phyloP scores from a whole-genome alignment of 1,284 basidiomycete species.

The Coniophora puteana region DNA sequence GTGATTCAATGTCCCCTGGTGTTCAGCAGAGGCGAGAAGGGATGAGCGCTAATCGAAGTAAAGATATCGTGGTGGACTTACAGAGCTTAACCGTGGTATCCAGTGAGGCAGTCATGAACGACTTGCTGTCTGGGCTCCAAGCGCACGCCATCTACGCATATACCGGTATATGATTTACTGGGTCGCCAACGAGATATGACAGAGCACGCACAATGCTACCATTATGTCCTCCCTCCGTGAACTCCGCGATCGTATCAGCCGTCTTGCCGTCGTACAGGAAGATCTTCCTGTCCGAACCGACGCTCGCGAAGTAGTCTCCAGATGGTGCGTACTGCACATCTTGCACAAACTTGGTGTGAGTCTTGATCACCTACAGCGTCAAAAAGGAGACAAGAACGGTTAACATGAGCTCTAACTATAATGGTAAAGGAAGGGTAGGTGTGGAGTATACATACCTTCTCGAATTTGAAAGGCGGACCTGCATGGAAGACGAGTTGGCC shows the following conservation, averaged over 20 bases:
- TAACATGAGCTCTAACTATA: neutral
- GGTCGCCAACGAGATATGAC: neutral
- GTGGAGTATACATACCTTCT: slow-evolving; percentile 52
- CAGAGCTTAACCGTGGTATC: slow-evolving; percentile 90
- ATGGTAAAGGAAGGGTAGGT: neutral
- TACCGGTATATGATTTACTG: neutral
- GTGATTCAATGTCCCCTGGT: slow-evolving; percentile 76
- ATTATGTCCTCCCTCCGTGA: slow-evolving; percentile 64
- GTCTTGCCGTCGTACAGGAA: slow-evolving; percentile 92
- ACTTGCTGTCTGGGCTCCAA: slow-evolving; percentile 76
- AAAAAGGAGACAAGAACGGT: neutral
- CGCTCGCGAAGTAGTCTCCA: slow-evolving; percentile 84
- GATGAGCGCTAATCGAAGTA: no score
- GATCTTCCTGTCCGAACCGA: slow-evolving; percentile 87
- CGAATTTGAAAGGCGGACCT: slow-evolving; percentile 88
- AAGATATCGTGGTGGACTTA: slow-evolving; percentile 32
- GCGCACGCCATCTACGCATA: slow-evolving; percentile 66
- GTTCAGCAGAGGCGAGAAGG: neutral
- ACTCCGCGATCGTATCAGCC: slow-evolving; percentile 74
- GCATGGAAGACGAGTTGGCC: slow-evolving; percentile 73
- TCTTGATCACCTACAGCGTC: slow-evolving; percentile 67
- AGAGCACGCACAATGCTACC: slow-evolving; percentile 66
- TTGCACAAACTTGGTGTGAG: slow-evolving; percentile 93
- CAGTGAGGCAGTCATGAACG: slow-evolving; percentile 79
- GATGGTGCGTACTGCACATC: slow-evolving; percentile 83